Conservation (phyloP, 1,284 basidiomycete species). For the Malassezia globosa region DNA sequence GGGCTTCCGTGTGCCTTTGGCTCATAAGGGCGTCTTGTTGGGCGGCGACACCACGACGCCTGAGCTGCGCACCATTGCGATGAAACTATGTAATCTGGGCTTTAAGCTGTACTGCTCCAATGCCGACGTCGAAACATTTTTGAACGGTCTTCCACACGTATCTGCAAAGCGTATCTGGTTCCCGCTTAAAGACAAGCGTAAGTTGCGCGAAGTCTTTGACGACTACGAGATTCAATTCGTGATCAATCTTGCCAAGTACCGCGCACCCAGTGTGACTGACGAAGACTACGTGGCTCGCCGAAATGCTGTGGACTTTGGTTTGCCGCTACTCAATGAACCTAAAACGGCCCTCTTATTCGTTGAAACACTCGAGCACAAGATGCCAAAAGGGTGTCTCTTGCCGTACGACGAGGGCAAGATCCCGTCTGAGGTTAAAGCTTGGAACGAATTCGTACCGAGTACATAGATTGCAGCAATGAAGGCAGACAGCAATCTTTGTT, state of each 20-base stretch:
- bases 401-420: conserved; percentile 78
- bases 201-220: conserved; percentile 69
- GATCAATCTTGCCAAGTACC: conserved; percentile 76
- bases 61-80: conserved; percentile 69
- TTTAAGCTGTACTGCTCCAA: conserved; percentile 89
- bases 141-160: conserved; percentile 55
- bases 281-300: conserved; percentile 82
- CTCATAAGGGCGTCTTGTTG: conserved; percentile 68
- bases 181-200: conserved; percentile 92
- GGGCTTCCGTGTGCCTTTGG: conserved; percentile 73
- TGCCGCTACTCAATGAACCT: conserved; percentile 78
- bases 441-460: conserved; percentile 38
- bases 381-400: conserved; percentile 68
- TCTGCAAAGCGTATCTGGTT: conserved; percentile 79
- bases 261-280: conserved; percentile 68
- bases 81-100: conserved; percentile 55
- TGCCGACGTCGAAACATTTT: conserved; percentile 64
- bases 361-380: conserved; percentile 75
- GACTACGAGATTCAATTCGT: conserved; percentile 92
- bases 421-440: conserved; percentile 66
- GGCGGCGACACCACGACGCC: conserved; percentile 74
- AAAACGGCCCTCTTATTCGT: conserved; percentile 81
- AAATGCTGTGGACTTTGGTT: conserved; percentile 49
- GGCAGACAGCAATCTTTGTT: too few relatives aligned
- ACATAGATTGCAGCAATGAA: neutral